phyloP scores from a whole-genome alignment of 129 eudicot genomes.

The Lactuca sativa region DNA sequence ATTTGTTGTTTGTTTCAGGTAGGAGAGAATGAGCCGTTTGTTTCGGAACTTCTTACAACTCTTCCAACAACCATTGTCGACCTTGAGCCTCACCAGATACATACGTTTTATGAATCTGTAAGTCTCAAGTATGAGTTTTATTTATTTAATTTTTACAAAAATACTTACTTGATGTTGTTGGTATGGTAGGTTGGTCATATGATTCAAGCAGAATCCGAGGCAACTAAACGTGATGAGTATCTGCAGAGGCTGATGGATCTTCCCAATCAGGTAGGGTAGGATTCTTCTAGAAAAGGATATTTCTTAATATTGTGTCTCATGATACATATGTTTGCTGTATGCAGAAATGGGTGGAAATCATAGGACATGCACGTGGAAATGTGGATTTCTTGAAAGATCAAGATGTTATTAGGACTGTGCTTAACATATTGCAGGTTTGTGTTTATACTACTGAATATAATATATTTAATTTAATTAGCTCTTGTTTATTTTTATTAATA shows the following conservation, averaged over 20 bases:
- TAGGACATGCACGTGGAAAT: conserved; percentile 92
- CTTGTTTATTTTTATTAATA: background rate
- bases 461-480: background rate
- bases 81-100: conserved; percentile 95
- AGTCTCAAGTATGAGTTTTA: conserved; percentile 24
- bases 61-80: conserved; percentile 88
- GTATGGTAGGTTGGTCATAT: conserved; percentile 79
- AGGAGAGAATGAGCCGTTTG: conserved; percentile 97
- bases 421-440: conserved; percentile 94
- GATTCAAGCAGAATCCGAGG: conserved; percentile 96
- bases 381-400: conserved; percentile 83
- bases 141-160: background rate
- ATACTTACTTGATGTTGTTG: background rate
- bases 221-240: conserved; percentile 80
- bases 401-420: conserved; percentile 82
- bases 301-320: conserved; percentile 14
- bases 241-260: conserved; percentile 89
- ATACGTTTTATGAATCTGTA: conserved; percentile 95
- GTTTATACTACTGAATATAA: background rate
- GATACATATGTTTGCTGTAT: conserved; percentile 3
- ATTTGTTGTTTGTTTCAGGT: conserved; percentile 49
- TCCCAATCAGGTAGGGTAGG: conserved; percentile 75
- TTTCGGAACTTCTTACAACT: conserved; percentile 88
- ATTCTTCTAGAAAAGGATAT: background rate
- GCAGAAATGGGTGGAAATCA: conserved; percentile 98